Evolutionary conservation across 345 rosid species (phyloP).

Genomic region (Eucalyptus victrix): DNA sequence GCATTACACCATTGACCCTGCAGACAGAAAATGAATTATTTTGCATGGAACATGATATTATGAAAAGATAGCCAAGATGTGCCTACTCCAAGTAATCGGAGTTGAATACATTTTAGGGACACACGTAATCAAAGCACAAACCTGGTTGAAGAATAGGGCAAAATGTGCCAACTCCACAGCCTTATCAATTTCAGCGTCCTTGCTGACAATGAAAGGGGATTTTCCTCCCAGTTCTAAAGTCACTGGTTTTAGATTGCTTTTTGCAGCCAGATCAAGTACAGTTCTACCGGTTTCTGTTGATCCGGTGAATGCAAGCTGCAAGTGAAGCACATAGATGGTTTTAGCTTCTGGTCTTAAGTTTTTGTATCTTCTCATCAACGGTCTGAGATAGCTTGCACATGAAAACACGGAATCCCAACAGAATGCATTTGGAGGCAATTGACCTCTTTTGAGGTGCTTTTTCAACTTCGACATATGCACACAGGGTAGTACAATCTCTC

Average conservation of each 20-base stretch:
- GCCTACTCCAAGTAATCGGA: background rate
- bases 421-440: background rate
- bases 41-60: background rate
- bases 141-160: slow-evolving; percentile 5
- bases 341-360: background rate
- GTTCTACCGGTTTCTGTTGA: background rate
- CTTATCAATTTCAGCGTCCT: no score
- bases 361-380: background rate
- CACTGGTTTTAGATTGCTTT: slow-evolving; percentile 5
- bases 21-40: background rate
- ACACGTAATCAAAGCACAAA: background rate
- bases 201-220: background rate
- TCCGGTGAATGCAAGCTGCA: slow-evolving; percentile 9
- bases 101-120: background rate
- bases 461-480: background rate
- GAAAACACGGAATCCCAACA: background rate
- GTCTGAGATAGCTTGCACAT: background rate
- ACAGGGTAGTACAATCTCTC: background rate
- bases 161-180: background rate
- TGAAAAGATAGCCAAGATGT: no score
- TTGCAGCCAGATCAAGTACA: slow-evolving; percentile 1
- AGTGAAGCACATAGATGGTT: background rate
- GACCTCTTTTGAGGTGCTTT: background rate
- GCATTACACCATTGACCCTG: slow-evolving; percentile 96
- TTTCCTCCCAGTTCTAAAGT: slow-evolving; percentile 10